phyloP scores from a whole-genome alignment of 129 eudicot genomes.

The Helianthus tuberosus region DNA sequence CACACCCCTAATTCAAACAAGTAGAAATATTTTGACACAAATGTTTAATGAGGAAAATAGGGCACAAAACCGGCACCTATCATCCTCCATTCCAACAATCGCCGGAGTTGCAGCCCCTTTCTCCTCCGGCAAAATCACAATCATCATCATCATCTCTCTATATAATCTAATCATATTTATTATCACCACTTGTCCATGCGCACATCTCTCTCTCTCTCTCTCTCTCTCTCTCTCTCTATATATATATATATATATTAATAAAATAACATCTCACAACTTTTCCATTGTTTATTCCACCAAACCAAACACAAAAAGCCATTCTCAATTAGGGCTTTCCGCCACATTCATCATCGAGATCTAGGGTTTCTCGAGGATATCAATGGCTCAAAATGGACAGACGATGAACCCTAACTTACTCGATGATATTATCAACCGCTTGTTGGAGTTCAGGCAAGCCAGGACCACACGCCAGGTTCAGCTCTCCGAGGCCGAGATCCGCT shows the following conservation, averaged over 20 bases:
- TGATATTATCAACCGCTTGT: conserved; percentile 64
- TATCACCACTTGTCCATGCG: conserved; percentile 32
- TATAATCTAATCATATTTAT: neutral
- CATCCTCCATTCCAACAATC: neutral
- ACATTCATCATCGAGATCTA: conserved; percentile 14
- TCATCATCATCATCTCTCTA: neutral
- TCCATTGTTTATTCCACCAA: conserved; percentile 19
- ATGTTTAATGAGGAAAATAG: neutral
- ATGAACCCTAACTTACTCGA: conserved; percentile 58
- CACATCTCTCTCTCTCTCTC: no score
- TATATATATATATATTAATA: neutral
- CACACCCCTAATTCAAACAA: no score
- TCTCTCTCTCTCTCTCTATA: no score
- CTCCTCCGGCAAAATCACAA: conserved; percentile 3
- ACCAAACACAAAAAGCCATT: conserved; percentile 24
- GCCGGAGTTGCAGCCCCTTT: conserved; percentile 42
- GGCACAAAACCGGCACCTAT: neutral
- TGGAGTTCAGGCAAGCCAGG: conserved; percentile 68
- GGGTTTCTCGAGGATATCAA: conserved; percentile 37
- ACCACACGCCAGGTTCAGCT: conserved; percentile 78
- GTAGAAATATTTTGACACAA: neutral
- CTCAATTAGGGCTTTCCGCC: conserved; percentile 23
- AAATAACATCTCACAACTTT: neutral
- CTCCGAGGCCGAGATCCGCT: conserved; percentile 77
- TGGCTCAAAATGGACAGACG: conserved; percentile 57